These are phyloP conservation scores for Xylaria hypoxylon DNA, from an alignment of 2,329 filamentous ascomycete species.

Conservation along the genomic window DNA sequence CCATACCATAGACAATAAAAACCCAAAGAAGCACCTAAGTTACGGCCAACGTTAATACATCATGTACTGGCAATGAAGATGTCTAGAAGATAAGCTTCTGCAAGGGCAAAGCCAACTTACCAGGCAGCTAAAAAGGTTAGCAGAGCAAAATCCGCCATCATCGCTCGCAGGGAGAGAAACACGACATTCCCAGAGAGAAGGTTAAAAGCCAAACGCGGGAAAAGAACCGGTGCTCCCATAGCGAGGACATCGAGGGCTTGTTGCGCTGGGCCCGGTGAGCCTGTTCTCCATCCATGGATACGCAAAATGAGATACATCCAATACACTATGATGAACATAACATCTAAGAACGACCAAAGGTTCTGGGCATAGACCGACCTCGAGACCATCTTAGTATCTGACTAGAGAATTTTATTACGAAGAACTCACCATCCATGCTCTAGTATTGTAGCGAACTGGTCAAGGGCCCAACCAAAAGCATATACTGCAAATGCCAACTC, in stretches of 20 bases:
- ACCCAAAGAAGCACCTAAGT: slow-evolving; percentile 77
- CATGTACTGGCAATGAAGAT: background rate
- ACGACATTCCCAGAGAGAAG: slow-evolving; percentile 86
- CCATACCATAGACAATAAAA: slow-evolving; percentile 83
- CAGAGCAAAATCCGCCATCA: slow-evolving; percentile 88
- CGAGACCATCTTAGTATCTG: slow-evolving; percentile 24
- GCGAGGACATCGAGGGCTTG: slow-evolving; percentile 83
- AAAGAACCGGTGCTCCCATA: slow-evolving; percentile 79
- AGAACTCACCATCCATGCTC: slow-evolving; percentile 73
- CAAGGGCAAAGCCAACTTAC: slow-evolving; percentile 50
- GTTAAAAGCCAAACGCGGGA: slow-evolving; percentile 85
- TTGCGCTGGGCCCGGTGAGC: slow-evolving; percentile 62
- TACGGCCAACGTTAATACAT: slow-evolving; percentile 5
- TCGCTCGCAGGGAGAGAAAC: slow-evolving; percentile 82
- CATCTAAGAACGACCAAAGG: slow-evolving; percentile 87
- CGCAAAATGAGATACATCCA: slow-evolving; percentile 75
- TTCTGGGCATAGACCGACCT: slow-evolving; percentile 89
- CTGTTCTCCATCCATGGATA: slow-evolving; percentile 69
- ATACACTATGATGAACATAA: slow-evolving; percentile 80
- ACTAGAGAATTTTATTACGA: background rate
- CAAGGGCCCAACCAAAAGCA: slow-evolving; percentile 80
- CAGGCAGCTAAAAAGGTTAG: slow-evolving; percentile 80
- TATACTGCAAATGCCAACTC: slow-evolving; percentile 80
- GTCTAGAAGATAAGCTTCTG: background rate
- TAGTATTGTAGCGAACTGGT: slow-evolving; percentile 80